Conservation (phyloP, 2,329 filamentous ascomycete species). For the Amauroascus verrucosus region DNA sequence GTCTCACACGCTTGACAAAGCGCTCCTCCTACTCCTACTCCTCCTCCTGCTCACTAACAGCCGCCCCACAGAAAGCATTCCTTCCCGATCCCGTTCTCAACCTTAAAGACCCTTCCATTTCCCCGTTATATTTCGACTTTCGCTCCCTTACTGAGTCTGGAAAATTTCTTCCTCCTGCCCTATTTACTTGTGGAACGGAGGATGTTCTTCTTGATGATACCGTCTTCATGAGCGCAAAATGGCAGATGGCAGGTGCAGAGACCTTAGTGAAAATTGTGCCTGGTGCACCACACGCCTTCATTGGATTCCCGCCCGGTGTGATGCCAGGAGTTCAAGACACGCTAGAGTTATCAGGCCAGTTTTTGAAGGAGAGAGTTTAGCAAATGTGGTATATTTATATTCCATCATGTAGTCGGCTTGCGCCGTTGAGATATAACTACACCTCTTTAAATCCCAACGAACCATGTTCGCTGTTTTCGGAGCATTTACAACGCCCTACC, state of each 20-base stretch:
- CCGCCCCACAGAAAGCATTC: conserved; percentile 28
- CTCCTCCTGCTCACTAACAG: neutral
- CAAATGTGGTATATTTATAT: neutral
- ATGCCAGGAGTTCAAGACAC: neutral
- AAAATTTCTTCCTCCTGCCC: conserved; percentile 40
- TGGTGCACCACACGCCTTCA: conserved; percentile 47
- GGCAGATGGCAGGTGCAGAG: conserved; percentile 43
- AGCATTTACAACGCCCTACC: no score
- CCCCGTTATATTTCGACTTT: conserved; percentile 44
- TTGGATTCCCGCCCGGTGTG: conserved; percentile 24
- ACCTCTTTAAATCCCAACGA: no score
- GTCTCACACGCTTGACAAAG: neutral
- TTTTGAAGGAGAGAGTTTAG: conserved; percentile 5
- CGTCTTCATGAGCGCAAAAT: conserved; percentile 46
- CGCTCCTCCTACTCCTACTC: no score
- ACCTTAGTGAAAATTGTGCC: conserved; percentile 44
- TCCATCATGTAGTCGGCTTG: neutral
- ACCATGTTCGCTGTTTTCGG: no score
- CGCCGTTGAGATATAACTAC: no score
- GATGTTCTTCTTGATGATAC: conserved; percentile 46
- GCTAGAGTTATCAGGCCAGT: neutral
- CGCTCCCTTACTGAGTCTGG: conserved; percentile 19
- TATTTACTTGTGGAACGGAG: conserved; percentile 47
- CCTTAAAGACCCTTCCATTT: conserved; percentile 38
- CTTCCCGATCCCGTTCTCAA: conserved; percentile 35